Evolutionary conservation across 768 basidiomycete species (phyloP), one percentile per base, ranked within the genome.

Genomic region (Pleurotus sapidus): DNA sequence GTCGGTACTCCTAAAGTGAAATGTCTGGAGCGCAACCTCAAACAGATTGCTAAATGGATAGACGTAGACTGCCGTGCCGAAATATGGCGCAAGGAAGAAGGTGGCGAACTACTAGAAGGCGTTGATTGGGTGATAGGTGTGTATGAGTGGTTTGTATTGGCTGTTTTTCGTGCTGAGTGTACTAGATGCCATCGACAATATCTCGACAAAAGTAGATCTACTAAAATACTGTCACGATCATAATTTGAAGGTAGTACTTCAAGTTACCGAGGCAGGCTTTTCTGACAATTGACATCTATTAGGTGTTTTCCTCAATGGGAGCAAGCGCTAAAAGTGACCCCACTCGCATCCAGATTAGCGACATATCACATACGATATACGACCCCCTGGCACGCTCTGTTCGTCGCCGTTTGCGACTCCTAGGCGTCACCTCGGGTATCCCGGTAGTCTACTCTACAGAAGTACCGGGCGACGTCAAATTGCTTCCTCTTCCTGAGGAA

Each of bases 301-400:
- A 91, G 89, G 89, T 95, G 15, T 97, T 98, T 72, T 93, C 95
- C 0, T 94, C 94, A 23, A 97, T 99, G 94, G 97, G 97, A 25
- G 92, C 95, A 3, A 88, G 95, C 11, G 90, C 95, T 12, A 99
- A 98, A 73, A 83, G 82, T 64, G 97, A 99, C 70, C 95, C 97
- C 0, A 96, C 95, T 1, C 84, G 94, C 40, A 84, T 99, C 23
- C 95, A 98, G 70, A 97, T 98, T 57, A 89, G 88, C 61, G 96
- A 98, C 72, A 93, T 98, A 63, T 94, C 95, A 2, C 77, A 78
- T 57, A 98, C 97, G 0, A 81, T 92, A 40, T 96, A 98, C 65
- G 97, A 98, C 70, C 95, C 95, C 3, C 83, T 99, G 15, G 97
- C 97, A 20, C 88, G 95, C 57, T 83, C 91, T 18, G 95, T 98